Conservation (phyloP, 768 basidiomycete genomes). For the Suillus lakei region DNA sequence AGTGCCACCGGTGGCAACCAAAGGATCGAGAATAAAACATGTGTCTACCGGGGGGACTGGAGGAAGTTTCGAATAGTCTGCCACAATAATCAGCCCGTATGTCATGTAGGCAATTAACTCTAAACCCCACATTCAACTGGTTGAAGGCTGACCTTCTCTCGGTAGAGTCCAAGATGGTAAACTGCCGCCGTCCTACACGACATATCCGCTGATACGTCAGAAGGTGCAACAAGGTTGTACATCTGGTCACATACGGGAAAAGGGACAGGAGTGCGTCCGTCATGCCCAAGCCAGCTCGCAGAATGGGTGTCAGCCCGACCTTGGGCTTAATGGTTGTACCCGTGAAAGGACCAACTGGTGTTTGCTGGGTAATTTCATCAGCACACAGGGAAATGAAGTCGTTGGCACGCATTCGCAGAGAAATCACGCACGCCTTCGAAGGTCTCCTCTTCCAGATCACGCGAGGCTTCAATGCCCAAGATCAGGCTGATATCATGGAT, state of each 20-base stretch:
- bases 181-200: conserved; percentile 70
- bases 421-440: conserved; percentile 63
- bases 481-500: conserved; percentile 77
- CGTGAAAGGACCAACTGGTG: conserved; percentile 80
- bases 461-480: conserved; percentile 83
- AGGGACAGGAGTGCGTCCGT: conserved; percentile 83
- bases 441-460: conserved; percentile 62
- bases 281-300: conserved; percentile 95
- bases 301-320: conserved; percentile 87
- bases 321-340: conserved; percentile 77
- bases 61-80: conserved; percentile 93
- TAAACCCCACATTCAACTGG: conserved; percentile 83
- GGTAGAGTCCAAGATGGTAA: conserved; percentile 88
- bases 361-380: conserved; percentile 49
- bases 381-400: conserved; percentile 9
- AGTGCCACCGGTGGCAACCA: conserved; percentile 95
- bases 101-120: not conserved
- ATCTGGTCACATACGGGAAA: conserved; percentile 70
- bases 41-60: conserved; percentile 74
- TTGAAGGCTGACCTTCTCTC: conserved; percentile 85
- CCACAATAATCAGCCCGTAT: not conserved
- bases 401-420: not conserved
- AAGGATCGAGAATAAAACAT: conserved; percentile 89
- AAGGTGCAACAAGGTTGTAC: conserved; percentile 7
- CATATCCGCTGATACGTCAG: conserved; percentile 5